Evolutionary conservation across 2,329 filamentous ascomycete species (phyloP).

Genomic region (Aureobasidium sp.): DNA sequence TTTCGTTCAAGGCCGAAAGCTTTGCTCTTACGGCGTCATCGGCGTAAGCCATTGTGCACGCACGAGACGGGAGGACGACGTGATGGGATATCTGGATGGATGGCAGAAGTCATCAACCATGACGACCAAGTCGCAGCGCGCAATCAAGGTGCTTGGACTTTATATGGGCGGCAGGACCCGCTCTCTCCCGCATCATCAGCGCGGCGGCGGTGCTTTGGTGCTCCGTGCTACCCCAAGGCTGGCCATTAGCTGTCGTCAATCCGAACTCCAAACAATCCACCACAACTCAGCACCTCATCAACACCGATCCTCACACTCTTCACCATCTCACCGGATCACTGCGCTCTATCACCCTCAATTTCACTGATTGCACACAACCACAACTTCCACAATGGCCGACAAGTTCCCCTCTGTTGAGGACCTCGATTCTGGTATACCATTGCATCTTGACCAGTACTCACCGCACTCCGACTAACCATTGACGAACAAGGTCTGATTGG

Average conservation of each 20-base stretch:
- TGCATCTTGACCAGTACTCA: slow-evolving; percentile 3
- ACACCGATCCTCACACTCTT: not conserved
- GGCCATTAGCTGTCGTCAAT: slow-evolving; percentile 1
- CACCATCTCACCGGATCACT: not conserved
- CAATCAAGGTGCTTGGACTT: slow-evolving; percentile 5
- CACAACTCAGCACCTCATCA: not conserved
- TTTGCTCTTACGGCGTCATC: slow-evolving; percentile 94
- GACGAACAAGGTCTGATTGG: slow-evolving; percentile 55
- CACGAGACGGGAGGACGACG: not conserved
- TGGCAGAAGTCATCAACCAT: not conserved
- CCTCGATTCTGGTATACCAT: slow-evolving; percentile 41
- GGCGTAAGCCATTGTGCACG: slow-evolving; percentile 70
- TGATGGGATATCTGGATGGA: not conserved
- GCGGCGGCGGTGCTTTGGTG: not conserved
- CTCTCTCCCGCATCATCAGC: slow-evolving; percentile 2
- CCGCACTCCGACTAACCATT: slow-evolving; percentile 17
- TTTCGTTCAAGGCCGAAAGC: slow-evolving; percentile 91
- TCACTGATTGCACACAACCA: not conserved
- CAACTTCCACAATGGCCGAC: slow-evolving; percentile 36
- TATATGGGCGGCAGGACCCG: not conserved
- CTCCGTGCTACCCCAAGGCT: not conserved
- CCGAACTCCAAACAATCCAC: not conserved
- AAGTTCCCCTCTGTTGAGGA: slow-evolving; percentile 46
- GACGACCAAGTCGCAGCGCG: not conserved
- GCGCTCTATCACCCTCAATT: not conserved